Conservation (phyloP, 1,284 basidiomycete species). For the Psilocybe mexicana region DNA sequence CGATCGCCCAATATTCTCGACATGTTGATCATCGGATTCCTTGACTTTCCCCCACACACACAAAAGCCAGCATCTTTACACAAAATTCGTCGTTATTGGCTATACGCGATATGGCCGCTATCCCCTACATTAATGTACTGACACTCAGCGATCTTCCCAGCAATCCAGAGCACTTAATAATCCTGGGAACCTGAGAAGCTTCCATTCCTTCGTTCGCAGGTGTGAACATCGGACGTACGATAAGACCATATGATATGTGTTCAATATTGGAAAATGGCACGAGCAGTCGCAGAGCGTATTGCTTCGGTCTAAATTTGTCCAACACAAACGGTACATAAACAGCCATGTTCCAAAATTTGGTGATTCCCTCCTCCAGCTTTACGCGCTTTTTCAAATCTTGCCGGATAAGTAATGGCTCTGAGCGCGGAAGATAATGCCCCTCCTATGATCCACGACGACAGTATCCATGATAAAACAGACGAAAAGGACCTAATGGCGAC, state of each 20-base stretch:
- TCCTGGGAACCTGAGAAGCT: not conserved
- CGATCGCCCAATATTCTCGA: not conserved
- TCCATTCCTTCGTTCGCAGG: not conserved
- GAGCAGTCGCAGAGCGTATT: not conserved
- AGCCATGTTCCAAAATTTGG: not conserved
- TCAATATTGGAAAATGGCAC: not conserved
- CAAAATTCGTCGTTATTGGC: no score
- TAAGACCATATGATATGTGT: not conserved
- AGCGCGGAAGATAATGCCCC: not conserved
- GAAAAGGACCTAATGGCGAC: not conserved
- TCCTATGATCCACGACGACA: slow-evolving; percentile 3
- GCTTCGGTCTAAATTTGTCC: not conserved
- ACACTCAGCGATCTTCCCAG: no score
- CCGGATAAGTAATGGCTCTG: not conserved
- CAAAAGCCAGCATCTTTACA: no score
- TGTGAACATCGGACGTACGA: not conserved
- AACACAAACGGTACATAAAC: not conserved
- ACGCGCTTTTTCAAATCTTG: not conserved
- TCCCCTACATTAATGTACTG: no score
- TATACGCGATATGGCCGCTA: no score
- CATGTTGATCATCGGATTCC: not conserved
- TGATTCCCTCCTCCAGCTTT: not conserved
- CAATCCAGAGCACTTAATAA: no score
- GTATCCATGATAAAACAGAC: not conserved
- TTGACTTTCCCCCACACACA: not conserved